A percentile compares a stretch with the other conserved stretches of the same genome.
Evolutionary conservation across 192 early-diverging fungal genomes (phyloP).

Genomic region (Backusella macrospora): DNA sequence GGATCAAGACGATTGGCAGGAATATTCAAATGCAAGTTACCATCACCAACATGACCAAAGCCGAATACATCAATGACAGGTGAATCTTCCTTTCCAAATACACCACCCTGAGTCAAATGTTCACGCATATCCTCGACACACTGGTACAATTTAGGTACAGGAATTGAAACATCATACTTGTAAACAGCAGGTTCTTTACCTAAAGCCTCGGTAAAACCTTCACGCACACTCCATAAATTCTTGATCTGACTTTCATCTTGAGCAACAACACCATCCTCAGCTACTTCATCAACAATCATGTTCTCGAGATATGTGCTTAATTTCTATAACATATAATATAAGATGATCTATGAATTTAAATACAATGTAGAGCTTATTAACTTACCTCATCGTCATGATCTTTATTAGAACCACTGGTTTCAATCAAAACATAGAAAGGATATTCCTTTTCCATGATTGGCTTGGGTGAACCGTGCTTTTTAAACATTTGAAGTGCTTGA

Average conservation of each 20-base stretch:
- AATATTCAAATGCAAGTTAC: slow-evolving; percentile 96
- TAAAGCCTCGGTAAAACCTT: slow-evolving; percentile 92
- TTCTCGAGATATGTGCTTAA: slow-evolving; percentile 73
- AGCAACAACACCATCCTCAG: slow-evolving; percentile 88
- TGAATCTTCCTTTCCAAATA: slow-evolving; percentile 57
- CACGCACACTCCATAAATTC: slow-evolving; percentile 89
- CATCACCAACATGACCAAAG: slow-evolving; percentile 98
- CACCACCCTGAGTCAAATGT: slow-evolving; percentile 58
- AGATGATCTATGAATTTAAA: no score
- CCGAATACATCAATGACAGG: slow-evolving; percentile 80
- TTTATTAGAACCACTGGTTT: slow-evolving; percentile 92
- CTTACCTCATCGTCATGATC: slow-evolving; percentile 86
- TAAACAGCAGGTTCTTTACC: slow-evolving; percentile 86
- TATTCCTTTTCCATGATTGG: slow-evolving; percentile 65
- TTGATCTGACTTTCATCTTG: slow-evolving; percentile 84
- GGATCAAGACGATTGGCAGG: slow-evolving; percentile 65
- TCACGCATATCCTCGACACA: slow-evolving; percentile 80
- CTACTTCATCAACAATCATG: slow-evolving; percentile 72
- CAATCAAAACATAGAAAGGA: slow-evolving; percentile 93
- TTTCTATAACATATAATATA: slow-evolving; percentile 51
- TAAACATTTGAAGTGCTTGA: slow-evolving; percentile 69
- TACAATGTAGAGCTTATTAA: background rate
- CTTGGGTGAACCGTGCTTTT: slow-evolving; percentile 69
- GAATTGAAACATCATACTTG: slow-evolving; percentile 97
- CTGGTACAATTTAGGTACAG: slow-evolving; percentile 83